Conservation (phyloP, 768 basidiomycete species). For the Kwoniella shandongensis region DNA sequence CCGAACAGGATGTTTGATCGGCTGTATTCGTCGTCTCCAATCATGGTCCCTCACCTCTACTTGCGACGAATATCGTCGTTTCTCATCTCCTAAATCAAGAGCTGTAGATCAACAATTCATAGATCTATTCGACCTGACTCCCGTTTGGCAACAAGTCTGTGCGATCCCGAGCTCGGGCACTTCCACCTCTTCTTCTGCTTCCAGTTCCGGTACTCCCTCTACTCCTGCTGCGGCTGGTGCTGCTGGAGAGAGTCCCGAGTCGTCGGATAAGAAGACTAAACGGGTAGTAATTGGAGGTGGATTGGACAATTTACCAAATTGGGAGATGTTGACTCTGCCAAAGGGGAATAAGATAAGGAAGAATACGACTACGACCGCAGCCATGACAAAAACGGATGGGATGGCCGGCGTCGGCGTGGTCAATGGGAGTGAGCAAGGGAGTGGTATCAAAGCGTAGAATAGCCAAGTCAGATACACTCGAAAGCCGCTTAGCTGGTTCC, state of each 20-base stretch:
- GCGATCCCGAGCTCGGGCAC: background rate
- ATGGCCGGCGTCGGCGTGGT: no score
- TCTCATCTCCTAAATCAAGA: constrained; percentile 53
- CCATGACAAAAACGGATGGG: no score
- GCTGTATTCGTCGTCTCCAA: constrained; percentile 54
- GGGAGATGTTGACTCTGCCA: constrained; percentile 42
- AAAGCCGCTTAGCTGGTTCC: no score
- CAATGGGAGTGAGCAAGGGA: no score
- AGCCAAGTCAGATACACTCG: no score
- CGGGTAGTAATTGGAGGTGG: constrained; percentile 23
- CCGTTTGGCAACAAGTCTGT: constrained; percentile 43
- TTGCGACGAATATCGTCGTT: constrained; percentile 53
- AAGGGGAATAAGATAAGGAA: background rate
- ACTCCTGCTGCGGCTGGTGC: no score
- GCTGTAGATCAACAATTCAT: constrained; percentile 56
- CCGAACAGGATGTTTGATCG: constrained; percentile 56
- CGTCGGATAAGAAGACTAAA: no score
- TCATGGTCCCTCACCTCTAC: constrained; percentile 53
- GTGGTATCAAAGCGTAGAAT: no score
- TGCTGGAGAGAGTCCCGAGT: no score
- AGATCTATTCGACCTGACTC: constrained; percentile 50
- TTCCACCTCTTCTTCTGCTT: no score
- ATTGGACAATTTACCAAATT: constrained; percentile 40
- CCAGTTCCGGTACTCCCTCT: no score
- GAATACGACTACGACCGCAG: no score